phyloP scores from a whole-genome alignment of 495 filamentous ascomycete species.

The Aspergillus nanangensis region DNA sequence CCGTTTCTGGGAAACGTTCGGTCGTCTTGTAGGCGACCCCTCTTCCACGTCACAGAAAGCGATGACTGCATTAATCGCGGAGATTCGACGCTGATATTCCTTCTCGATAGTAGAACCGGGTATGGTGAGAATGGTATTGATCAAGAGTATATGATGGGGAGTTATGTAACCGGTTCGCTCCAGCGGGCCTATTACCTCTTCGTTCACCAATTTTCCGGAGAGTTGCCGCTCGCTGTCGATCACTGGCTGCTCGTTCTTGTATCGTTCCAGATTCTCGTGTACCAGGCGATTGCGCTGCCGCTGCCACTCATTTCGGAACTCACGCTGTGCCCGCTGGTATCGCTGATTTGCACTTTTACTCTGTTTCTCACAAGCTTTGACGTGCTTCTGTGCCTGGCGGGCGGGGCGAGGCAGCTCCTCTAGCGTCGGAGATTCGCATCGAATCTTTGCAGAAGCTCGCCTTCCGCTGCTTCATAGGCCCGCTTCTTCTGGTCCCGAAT shows the following conservation, averaged over 20 bases:
- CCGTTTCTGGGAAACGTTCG: slow-evolving; percentile 8
- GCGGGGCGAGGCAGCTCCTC: neutral
- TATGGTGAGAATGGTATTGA: slow-evolving; percentile 23
- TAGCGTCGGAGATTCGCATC: slow-evolving; percentile 4
- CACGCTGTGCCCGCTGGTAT: slow-evolving; percentile 11
- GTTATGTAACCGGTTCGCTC: slow-evolving; percentile 16
- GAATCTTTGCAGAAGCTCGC: slow-evolving; percentile 7
- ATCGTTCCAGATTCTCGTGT: slow-evolving; percentile 20
- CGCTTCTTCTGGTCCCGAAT: slow-evolving; percentile 9
- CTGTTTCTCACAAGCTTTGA: slow-evolving; percentile 1
- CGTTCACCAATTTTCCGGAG: slow-evolving; percentile 21
- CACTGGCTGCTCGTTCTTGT: slow-evolving; percentile 29
- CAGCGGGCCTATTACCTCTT: slow-evolving; percentile 16
- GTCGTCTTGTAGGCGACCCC: slow-evolving; percentile 12
- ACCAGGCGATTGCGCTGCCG: slow-evolving; percentile 17
- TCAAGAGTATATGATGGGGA: slow-evolving; percentile 20
- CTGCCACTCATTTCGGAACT: slow-evolving; percentile 20
- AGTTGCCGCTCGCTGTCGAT: slow-evolving; percentile 26
- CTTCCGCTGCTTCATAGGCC: slow-evolving; percentile 10
- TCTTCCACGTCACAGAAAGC: slow-evolving; percentile 27
- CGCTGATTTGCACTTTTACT: slow-evolving; percentile 13
- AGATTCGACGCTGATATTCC: slow-evolving; percentile 22
- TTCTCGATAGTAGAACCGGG: too few species aligned
- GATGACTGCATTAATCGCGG: slow-evolving; percentile 23
- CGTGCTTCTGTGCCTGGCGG: neutral